Base-by-base conservation (phyloP, 2,329 filamentous ascomycete genomes). In the Dactylellina drechsleri region DNA sequence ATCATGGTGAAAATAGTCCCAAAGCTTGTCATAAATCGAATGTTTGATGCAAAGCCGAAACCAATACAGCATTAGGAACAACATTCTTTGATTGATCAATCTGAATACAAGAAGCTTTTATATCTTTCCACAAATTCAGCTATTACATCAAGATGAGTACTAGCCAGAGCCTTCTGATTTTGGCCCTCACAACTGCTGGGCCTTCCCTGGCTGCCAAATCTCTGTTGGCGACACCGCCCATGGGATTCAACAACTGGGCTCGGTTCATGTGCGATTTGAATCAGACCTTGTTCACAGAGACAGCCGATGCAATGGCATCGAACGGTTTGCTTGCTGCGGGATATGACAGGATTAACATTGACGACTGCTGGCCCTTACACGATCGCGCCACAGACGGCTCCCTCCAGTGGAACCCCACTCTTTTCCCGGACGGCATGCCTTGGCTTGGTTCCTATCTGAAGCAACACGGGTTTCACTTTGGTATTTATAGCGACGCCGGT, bases 191-290 rank as follows among this genome's bases (percentile, higher is more conserved):
- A 31, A 49, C 60, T 28, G 47, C 52, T 6, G 28, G 28, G 4
- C 61, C 61, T 45, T 43, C 61, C 49, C n/a, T 65, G 61, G 61
- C 61, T 47, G 49, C 61, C 8, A 54, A 65, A 56, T 43, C 47
- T 15, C 71, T 83, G 8, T 79, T 83, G 28, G 78, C 82, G 23
- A 80, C 80, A 2, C 84, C 85, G 0, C 84, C 85, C 8, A 86
- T 86, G 85, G 85, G 84, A 23, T 86, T 85, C 81, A 85, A 85
- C 78, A 84, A 84, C 76, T 86, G 85, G 85, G 81, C 84, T 0
- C 83, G 83, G 41, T 84, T 84, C 78, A 81, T 81, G 80, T 85
- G 83, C 77, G 82, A 83, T 58, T 82, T 85, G 20, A 85, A 85
- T 74, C 83, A 86, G 76, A 82, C 82, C 2, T 79, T 86, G 2